Conservation (phyloP, 306 rosid species). For the Vigna hirtella region DNA sequence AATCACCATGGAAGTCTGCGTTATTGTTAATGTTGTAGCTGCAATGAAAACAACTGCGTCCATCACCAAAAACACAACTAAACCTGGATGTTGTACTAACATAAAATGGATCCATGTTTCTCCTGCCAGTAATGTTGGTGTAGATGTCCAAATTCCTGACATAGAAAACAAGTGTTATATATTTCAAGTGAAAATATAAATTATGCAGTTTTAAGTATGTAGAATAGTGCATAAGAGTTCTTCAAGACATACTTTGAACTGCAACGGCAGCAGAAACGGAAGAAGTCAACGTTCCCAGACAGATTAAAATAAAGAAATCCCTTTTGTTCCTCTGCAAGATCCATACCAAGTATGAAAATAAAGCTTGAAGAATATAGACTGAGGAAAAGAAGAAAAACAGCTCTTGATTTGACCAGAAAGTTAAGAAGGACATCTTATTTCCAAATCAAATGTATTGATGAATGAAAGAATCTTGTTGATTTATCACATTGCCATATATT, state of each 20-base stretch:
- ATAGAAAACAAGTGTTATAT: constrained; percentile 46
- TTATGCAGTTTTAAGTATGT: constrained; percentile 34
- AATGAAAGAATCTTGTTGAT: constrained; percentile 8
- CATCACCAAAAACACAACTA: constrained; percentile 65
- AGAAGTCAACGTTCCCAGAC: constrained; percentile 72
- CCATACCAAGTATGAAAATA: constrained; percentile 45
- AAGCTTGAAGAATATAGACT: constrained; percentile 21
- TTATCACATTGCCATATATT: constrained; percentile 31
- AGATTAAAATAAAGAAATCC: constrained; percentile 82
- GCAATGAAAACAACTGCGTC: constrained; percentile 58
- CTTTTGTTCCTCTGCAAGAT: constrained; percentile 91
- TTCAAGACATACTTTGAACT: constrained; percentile 70
- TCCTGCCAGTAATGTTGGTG: constrained; percentile 54
- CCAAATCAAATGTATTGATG: constrained; percentile 27
- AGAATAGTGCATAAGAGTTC: constrained; percentile 38
- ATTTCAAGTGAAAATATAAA: constrained; percentile 39
- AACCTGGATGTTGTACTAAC: constrained; percentile 67
- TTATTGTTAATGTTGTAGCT: constrained; percentile 62
- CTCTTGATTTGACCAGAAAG: constrained; percentile 26
- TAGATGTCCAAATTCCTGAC: constrained; percentile 75
- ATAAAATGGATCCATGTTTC: constrained; percentile 73
- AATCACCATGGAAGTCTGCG: constrained; percentile 83
- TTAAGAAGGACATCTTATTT: constrained; percentile 20
- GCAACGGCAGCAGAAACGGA: constrained; percentile 56
- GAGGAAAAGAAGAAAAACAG: constrained; percentile 8